Evolutionary conservation across 257 asterid genomes (phyloP).

Genomic region (Mentha longifolia): DNA sequence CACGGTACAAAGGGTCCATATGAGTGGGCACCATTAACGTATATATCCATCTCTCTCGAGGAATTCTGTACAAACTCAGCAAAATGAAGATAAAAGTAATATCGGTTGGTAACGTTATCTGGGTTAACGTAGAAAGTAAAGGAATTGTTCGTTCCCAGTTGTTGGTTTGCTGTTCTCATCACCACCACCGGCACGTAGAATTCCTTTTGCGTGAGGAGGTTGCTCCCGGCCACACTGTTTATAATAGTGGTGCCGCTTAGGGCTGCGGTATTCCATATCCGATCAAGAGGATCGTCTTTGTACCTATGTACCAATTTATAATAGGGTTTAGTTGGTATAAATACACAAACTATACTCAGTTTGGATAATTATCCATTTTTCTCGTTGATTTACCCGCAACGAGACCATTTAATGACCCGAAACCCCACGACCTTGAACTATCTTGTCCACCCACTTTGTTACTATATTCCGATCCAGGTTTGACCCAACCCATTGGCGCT

Average conservation of each 20-base stretch:
- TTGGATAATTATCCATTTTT: too few relatives aligned
- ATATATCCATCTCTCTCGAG: conserved; percentile 28
- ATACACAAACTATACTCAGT: too few relatives aligned
- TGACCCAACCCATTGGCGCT: too few relatives aligned
- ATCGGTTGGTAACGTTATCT: neutral
- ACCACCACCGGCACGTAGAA: neutral
- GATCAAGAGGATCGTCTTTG: conserved; percentile 37
- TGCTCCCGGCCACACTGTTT: neutral
- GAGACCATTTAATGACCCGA: too few relatives aligned
- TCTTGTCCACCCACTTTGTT: too few relatives aligned
- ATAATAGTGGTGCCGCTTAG: neutral
- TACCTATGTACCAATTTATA: conserved; percentile 27
- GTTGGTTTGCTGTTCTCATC: neutral
- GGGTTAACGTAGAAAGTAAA: neutral
- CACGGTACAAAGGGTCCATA: neutral
- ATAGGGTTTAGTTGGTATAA: too few relatives aligned
- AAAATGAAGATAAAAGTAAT: conserved; percentile 29
- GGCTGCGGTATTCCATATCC: conserved; percentile 31
- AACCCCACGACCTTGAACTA: too few relatives aligned
- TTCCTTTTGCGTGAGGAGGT: neutral
- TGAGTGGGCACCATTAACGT: neutral
- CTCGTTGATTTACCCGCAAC: too few relatives aligned
- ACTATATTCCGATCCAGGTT: too few relatives aligned
- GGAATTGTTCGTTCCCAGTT: neutral
- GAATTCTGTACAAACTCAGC: conserved; percentile 22